Evolutionary conservation across 129 eudicot genomes (phyloP), one percentile per base, ranked within the genome.

Genomic region (Apium graveolens): DNA sequence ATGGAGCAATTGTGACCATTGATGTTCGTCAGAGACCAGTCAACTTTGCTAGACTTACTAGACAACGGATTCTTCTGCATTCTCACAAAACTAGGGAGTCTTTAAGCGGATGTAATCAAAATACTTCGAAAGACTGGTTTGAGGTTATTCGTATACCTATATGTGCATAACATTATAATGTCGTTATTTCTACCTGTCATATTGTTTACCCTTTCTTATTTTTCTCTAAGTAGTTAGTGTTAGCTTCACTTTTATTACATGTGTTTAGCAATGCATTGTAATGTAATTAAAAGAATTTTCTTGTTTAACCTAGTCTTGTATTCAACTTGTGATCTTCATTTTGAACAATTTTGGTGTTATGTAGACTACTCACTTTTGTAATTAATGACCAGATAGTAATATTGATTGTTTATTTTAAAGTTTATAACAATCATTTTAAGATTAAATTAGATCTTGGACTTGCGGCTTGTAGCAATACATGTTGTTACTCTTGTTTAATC

Each of bases 11-110:
- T 76, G 82, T 92, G 86, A 85, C 84, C 0, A 83, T 96, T 81
- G 99, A 96, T 76, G 65, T 83, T 76, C 97, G 99, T 78, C 87
- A 89, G 72, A 92, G 78, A 86, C 87, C 84, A n/a, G 84, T 80
- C 84, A 88, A 71, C 32, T 55, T 45, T 46, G 76, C 75, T 55
- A 78, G 83, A 53, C 84, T 87, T 78, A 74, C 87, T 68, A 86
- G 80, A 73, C 91, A 88, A 76, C 85, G 79, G 80, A 82, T 91
- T 70, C 70, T 71, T 48, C 70, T 65, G 68, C 86, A 86, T 29
- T 83, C 86, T 48, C 62, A 43, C 48, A 77, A 81, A 60, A 65
- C 81, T 32, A 46, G 65, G 66, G 18, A 79, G 48, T 60, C 86
- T 66, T 72, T 86, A 48, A 78, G 78, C 9, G 78, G 81, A 72